Evolutionary conservation across 106 monocot species (phyloP).

Genomic region (Dioscorea zingiberensis): DNA sequence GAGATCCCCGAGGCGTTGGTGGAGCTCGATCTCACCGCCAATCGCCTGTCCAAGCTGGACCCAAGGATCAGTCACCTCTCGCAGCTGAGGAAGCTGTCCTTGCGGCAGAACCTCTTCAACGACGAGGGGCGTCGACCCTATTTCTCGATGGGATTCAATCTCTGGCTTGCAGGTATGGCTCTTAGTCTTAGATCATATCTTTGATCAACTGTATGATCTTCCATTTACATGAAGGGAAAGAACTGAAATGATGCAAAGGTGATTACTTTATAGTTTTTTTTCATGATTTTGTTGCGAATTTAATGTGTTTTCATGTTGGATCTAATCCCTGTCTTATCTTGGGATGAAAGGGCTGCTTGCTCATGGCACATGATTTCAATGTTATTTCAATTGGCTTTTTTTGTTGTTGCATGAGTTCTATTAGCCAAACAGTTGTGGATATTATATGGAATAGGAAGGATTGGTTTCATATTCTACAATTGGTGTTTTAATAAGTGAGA

Average conservation of each 20-base stretch:
- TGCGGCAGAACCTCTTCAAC: constrained; percentile 86
- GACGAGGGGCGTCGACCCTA: constrained; percentile 47
- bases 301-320: background rate
- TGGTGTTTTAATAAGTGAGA: too few species aligned
- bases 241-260: background rate
- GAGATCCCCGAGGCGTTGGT: constrained; percentile 64
- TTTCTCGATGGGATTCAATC: constrained; percentile 56
- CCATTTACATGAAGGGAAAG: background rate
- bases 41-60: constrained; percentile 65
- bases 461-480: too few species aligned
- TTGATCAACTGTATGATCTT: too few species aligned
- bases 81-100: constrained; percentile 63
- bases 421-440: background rate
- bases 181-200: background rate
- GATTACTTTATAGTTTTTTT: background rate
- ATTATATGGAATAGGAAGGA: too few species aligned
- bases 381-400: too few species aligned
- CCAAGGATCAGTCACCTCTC: constrained; percentile 50
- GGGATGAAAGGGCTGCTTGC: too few species aligned
- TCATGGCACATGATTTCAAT: too few species aligned
- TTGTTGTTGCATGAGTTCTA: background rate
- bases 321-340: background rate
- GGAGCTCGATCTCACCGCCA: constrained; percentile 95
- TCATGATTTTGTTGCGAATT: background rate
- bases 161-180: constrained; percentile 46